A percentile compares a stretch with the other conserved stretches of the same genome.
Conservation (phyloP, 257 asterid species). For the Solanum pennellii region DNA sequence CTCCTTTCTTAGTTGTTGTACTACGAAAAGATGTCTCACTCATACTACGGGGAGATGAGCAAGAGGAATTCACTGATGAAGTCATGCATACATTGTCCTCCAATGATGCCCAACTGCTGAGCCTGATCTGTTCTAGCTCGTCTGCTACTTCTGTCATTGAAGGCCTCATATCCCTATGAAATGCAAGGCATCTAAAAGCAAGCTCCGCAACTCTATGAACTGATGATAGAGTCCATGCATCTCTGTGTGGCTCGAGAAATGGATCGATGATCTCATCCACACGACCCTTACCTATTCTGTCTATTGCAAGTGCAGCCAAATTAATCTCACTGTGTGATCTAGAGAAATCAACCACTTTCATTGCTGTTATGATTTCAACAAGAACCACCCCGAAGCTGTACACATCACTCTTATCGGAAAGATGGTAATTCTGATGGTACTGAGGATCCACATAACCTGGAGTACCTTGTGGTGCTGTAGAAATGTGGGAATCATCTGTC, state of each 20-base stretch:
- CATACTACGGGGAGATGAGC: conserved; percentile 53
- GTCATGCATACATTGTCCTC: conserved; percentile 44
- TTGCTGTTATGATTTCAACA: conserved; percentile 75
- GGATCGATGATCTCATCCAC: conserved; percentile 81
- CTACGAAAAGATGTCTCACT: conserved; percentile 53
- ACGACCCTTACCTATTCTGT: conserved; percentile 71
- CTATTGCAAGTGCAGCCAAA: conserved; percentile 75
- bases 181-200: conserved; percentile 90
- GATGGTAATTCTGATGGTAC: conserved; percentile 89
- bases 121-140: conserved; percentile 79
- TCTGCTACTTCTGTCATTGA: conserved; percentile 93
- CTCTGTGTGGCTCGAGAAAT: conserved; percentile 64
- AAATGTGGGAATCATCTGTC: conserved; percentile 84
- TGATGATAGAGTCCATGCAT: conserved; percentile 89
- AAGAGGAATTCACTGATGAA: conserved; percentile 55
- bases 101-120: conserved; percentile 62
- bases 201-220: conserved; percentile 75
- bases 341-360: conserved; percentile 79
- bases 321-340: conserved; percentile 74
- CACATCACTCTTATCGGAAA: conserved; percentile 89
- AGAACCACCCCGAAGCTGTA: conserved; percentile 97
- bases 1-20: conserved; percentile 19
- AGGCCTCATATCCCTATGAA: conserved; percentile 85
- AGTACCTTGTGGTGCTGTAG: conserved; percentile 96
- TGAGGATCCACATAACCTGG: conserved; percentile 96